Evolutionary conservation across 2,329 filamentous ascomycete genomes (phyloP).

Genomic region (Lachnellula hyalina): DNA sequence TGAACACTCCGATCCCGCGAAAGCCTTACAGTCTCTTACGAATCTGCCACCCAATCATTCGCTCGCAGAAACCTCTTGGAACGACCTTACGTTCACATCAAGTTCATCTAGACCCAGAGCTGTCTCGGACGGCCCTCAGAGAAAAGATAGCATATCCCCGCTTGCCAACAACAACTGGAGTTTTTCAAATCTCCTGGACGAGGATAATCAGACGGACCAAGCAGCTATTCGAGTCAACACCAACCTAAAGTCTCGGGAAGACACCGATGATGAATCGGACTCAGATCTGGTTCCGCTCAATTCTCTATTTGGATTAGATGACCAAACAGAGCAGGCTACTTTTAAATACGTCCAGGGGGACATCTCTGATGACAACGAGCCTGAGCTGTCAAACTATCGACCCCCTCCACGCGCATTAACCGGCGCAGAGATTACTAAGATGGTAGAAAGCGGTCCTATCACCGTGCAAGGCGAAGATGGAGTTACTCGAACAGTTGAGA

Average conservation of each 20-base stretch:
- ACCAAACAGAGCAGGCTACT: not conserved
- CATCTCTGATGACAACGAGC: not conserved
- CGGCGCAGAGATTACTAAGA: not conserved
- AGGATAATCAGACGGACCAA: conserved; percentile 1
- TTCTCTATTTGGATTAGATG: not conserved
- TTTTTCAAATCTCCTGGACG: conserved; percentile 40
- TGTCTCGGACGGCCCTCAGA: conserved; percentile 51
- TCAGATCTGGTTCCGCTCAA: not conserved
- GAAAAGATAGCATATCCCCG: conserved; percentile 41
- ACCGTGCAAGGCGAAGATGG: conserved; percentile 20
- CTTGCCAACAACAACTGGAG: conserved; percentile 58
- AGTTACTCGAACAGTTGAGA: conserved; percentile 8
- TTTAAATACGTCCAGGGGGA: not conserved
- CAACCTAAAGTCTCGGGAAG: not conserved
- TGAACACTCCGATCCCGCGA: not conserved
- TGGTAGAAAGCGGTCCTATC: conserved; percentile 5
- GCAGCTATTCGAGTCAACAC: not conserved
- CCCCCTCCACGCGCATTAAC: not conserved
- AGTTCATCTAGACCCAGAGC: conserved; percentile 41
- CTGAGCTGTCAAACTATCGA: not conserved
- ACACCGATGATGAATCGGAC: not conserved
- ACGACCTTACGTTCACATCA: conserved; percentile 1
- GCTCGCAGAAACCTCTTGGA: not conserved
- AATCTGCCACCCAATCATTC: not conserved
- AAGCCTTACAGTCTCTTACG: not conserved